Percentiles rank a stretch among this genome's conserved stretches.
Conservation (phyloP, 805 yeast species). For the Naumovozyma baii region DNA sequence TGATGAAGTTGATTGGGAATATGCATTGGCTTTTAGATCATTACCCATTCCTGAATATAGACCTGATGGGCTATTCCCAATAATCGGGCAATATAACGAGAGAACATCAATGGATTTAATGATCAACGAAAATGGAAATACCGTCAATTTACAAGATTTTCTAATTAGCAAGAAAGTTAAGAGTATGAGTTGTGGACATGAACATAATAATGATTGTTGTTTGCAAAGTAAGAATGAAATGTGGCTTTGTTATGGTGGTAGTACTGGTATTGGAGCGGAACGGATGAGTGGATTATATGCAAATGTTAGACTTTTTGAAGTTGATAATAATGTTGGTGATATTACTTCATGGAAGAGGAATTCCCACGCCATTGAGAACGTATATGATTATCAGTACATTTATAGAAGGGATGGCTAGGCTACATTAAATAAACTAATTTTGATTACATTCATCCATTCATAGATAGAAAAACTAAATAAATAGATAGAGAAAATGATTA, state of each 20-base stretch:
- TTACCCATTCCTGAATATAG: slow-evolving; percentile 56
- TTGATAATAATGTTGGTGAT: slow-evolving; percentile 34
- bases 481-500: too few relatives aligned
- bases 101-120: slow-evolving; percentile 32
- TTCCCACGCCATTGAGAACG: slow-evolving; percentile 35
- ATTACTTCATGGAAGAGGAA: slow-evolving; percentile 54
- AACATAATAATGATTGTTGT: slow-evolving; percentile 62
- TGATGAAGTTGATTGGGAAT: slow-evolving; percentile 11
- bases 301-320: slow-evolving; percentile 44
- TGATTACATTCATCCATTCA: too few relatives aligned
- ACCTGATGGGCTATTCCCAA: slow-evolving; percentile 30
- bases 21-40: slow-evolving; percentile 54
- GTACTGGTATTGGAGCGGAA: slow-evolving; percentile 56
- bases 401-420: slow-evolving; percentile 2
- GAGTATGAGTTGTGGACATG: slow-evolving; percentile 57
- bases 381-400: slow-evolving; percentile 38
- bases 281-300: slow-evolving; percentile 42
- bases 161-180: slow-evolving; percentile 40
- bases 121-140: not conserved
- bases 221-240: slow-evolving; percentile 32
- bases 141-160: slow-evolving; percentile 12
- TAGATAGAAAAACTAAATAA: too few relatives aligned
- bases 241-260: slow-evolving; percentile 65
- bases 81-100: slow-evolving; percentile 32
- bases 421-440: too few relatives aligned